Conservation (phyloP, 371 early-diverging fungal species). For the Rhizopus arrhizus region DNA sequence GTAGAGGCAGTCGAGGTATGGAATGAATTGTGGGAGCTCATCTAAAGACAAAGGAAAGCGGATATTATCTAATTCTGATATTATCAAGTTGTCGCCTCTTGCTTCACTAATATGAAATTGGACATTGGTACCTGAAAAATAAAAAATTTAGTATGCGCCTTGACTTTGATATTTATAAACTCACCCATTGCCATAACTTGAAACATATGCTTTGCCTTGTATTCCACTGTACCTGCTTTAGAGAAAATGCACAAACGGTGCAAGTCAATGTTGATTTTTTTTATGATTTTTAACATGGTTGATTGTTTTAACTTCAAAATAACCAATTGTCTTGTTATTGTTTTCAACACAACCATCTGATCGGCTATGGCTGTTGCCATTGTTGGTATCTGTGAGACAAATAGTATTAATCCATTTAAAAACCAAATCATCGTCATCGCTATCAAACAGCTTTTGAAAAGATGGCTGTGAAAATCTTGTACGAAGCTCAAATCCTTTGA, state of each 20-base stretch:
- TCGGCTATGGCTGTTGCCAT: conserved; percentile 11
- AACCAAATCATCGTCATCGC: conserved; percentile 7
- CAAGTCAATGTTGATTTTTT: conserved; percentile 17
- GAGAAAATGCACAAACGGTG: conserved; percentile 15
- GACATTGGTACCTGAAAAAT: neutral
- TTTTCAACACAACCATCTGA: conserved; percentile 14
- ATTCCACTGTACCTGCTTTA: conserved; percentile 11
- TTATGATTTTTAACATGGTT: conserved; percentile 15
- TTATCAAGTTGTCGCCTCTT: neutral
- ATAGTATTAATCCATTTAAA: conserved; percentile 12
- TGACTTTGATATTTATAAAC: conserved; percentile 9
- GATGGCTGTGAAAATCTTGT: conserved; percentile 15
- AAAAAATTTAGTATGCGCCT: neutral
- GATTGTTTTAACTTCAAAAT: conserved; percentile 20
- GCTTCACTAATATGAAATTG: neutral
- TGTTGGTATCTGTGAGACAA: conserved; percentile 6
- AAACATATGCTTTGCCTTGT: conserved; percentile 12
- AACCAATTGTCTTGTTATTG: conserved; percentile 11
- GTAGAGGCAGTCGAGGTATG: conserved; percentile 1
- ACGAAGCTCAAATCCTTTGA: conserved; percentile 10
- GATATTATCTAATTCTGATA: neutral
- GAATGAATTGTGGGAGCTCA: neutral
- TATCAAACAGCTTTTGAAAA: conserved; percentile 15
- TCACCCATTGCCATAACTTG: conserved; percentile 16
- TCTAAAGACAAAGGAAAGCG: neutral